Evolutionary conservation across 2,329 filamentous ascomycete species (phyloP).

Genomic region (Ambrosiella xylebori): DNA sequence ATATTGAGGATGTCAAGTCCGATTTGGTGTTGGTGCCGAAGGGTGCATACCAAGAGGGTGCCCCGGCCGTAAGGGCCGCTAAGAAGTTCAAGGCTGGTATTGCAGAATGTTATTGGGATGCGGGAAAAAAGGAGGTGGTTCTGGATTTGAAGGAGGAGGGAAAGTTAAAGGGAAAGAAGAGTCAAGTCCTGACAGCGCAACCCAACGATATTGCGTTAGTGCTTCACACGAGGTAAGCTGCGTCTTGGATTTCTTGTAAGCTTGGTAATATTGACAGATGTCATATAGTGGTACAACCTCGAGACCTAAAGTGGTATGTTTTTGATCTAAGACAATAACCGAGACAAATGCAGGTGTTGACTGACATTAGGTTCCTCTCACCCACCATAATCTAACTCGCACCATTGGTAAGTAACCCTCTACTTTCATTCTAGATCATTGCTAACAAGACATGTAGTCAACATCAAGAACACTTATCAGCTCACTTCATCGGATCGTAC

Average conservation of each 20-base stretch:
- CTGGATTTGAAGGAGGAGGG: slow-evolving; percentile 65
- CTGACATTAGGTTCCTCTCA: slow-evolving; percentile 46
- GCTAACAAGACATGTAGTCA: slow-evolving; percentile 28
- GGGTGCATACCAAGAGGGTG: slow-evolving; percentile 48
- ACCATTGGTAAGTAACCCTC: slow-evolving; percentile 47
- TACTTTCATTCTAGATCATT: neutral
- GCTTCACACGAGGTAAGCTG: slow-evolving; percentile 48
- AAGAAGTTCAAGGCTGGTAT: slow-evolving; percentile 68
- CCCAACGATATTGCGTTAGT: slow-evolving; percentile 70
- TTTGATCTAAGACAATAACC: neutral
- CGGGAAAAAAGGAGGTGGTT: slow-evolving; percentile 43
- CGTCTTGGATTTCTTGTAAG: neutral
- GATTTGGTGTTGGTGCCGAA: slow-evolving; percentile 59
- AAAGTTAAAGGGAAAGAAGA: slow-evolving; percentile 35
- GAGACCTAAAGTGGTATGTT: slow-evolving; percentile 58
- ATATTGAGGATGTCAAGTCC: slow-evolving; percentile 73
- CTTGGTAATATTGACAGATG: neutral
- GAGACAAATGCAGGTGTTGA: slow-evolving; percentile 11
- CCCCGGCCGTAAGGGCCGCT: slow-evolving; percentile 58
- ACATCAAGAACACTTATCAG: slow-evolving; percentile 63
- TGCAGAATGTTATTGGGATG: slow-evolving; percentile 72
- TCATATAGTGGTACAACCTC: slow-evolving; percentile 54
- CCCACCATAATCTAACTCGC: slow-evolving; percentile 61
- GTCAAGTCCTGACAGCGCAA: slow-evolving; percentile 31
- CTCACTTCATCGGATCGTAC: slow-evolving; percentile 56